Conservation (phyloP, 2,329 filamentous ascomycete species). For the Sclerotinia trifoliorum region DNA sequence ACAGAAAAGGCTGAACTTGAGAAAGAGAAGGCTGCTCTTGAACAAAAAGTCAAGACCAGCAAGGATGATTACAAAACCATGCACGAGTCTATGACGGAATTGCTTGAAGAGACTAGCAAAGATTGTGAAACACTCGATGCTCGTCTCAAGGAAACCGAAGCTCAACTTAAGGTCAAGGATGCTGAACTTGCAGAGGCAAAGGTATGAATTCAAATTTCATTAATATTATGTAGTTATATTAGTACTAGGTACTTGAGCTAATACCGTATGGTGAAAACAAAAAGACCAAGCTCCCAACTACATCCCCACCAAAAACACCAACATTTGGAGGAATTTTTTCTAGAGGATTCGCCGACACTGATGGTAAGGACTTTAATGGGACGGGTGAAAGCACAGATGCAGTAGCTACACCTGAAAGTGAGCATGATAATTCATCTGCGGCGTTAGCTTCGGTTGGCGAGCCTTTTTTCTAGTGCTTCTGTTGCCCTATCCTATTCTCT, state of each 20-base stretch:
- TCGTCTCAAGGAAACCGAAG: constrained; percentile 44
- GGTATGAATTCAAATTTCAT: constrained; percentile 42
- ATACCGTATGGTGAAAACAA: constrained; percentile 41
- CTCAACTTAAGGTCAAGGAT: constrained; percentile 52
- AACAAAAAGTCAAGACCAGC: constrained; percentile 51
- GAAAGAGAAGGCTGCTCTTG: constrained; percentile 51
- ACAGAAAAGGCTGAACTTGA: constrained; percentile 54
- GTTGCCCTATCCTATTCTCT: constrained; percentile 23
- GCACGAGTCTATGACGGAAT: constrained; percentile 59
- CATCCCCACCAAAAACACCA: constrained; percentile 42
- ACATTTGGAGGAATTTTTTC: constrained; percentile 48
- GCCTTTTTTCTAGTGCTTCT: constrained; percentile 35
- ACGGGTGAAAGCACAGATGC: constrained; percentile 28
- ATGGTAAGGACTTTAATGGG: constrained; percentile 38
- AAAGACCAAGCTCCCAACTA: constrained; percentile 40
- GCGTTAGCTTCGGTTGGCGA: constrained; percentile 65
- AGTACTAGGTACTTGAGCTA: constrained; percentile 17
- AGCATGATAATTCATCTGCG: constrained; percentile 61
- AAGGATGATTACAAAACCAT: constrained; percentile 57
- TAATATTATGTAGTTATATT: not conserved
- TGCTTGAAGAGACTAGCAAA: constrained; percentile 55
- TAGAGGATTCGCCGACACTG: constrained; percentile 51
- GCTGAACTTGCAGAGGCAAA: constrained; percentile 62
- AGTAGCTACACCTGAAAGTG: constrained; percentile 53
- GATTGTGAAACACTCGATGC: constrained; percentile 42